These are phyloP conservation scores for Vigna unguiculata DNA, from an alignment of 306 rosid species.

Conservation along the genomic window DNA sequence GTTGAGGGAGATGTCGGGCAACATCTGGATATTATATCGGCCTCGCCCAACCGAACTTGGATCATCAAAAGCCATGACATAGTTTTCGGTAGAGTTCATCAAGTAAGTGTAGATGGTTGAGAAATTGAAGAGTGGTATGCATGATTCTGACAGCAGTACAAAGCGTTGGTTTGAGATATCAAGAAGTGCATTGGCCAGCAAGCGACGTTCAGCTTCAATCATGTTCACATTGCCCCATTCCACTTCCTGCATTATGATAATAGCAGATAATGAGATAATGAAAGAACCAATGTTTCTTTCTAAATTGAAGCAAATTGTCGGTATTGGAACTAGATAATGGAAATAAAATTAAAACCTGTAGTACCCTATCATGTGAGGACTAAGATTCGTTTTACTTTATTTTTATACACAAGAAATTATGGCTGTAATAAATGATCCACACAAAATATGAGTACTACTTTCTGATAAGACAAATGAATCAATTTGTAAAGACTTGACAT, in stretches of 20 bases:
- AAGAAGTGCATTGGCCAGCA: constrained; percentile 80
- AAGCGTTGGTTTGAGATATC: constrained; percentile 83
- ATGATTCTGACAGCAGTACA: constrained; percentile 76
- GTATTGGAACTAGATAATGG: neutral
- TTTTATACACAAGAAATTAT: neutral
- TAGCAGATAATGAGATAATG: neutral
- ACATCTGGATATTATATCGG: constrained; percentile 65
- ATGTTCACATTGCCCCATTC: constrained; percentile 83
- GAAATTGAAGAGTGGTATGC: constrained; percentile 91
- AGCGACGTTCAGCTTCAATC: constrained; percentile 86
- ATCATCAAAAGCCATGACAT: constrained; percentile 67
- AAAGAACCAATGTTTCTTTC: constrained; percentile 12
- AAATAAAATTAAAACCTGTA: neutral
- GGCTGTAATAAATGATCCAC: neutral
- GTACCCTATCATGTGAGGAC: constrained; percentile 1
- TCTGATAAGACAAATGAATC: constrained; percentile 3
- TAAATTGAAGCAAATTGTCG: constrained; percentile 3
- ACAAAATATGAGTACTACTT: neutral
- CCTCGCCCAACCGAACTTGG: constrained; percentile 72
- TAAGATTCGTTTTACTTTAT: neutral
- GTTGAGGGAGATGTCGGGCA: constrained; percentile 51
- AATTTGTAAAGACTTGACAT: constrained; percentile 15
- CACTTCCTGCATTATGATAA: constrained; percentile 60
- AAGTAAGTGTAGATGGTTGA: constrained; percentile 69
- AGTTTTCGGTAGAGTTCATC: constrained; percentile 59